Evolutionary conservation across 1,139 yeast species (phyloP).

Genomic region (Saccharomyces hybrid): DNA sequence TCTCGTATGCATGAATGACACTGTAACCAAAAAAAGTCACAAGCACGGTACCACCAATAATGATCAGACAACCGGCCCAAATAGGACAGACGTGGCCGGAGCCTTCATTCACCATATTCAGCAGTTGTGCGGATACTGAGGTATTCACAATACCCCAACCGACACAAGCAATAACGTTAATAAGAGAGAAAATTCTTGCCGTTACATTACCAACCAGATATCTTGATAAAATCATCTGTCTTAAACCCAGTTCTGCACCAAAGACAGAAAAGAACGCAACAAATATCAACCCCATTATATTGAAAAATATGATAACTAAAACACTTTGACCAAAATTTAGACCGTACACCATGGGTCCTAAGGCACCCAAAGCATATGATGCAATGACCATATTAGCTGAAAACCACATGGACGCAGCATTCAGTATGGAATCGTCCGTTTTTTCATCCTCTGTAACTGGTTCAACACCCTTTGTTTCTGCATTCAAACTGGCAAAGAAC

Average conservation of each 20-base stretch:
- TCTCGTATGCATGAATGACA: constrained; percentile 73
- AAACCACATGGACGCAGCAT: constrained; percentile 85
- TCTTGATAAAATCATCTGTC: constrained; percentile 79
- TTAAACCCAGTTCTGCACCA: constrained; percentile 77
- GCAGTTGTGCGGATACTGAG: constrained; percentile 79
- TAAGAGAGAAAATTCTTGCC: constrained; percentile 66
- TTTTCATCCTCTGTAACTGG: constrained; percentile 40
- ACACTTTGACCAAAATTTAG: constrained; percentile 62
- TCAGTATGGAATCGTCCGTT: constrained; percentile 48
- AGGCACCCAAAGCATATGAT: constrained; percentile 70
- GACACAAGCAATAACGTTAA: constrained; percentile 78
- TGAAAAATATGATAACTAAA: constrained; percentile 61
- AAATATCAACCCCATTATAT: constrained; percentile 59
- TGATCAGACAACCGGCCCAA: constrained; percentile 82
- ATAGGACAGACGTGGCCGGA: constrained; percentile 60
- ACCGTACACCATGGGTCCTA: constrained; percentile 49
- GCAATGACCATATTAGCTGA: constrained; percentile 87
- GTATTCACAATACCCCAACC: constrained; percentile 97
- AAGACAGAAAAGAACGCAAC: constrained; percentile 78
- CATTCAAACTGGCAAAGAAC: constrained; percentile 34
- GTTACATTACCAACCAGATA: constrained; percentile 69
- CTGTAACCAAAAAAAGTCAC: constrained; percentile 81
- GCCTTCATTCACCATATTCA: constrained; percentile 58
- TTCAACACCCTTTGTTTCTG: constrained; percentile 43
- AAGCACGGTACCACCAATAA: constrained; percentile 57